A percentile compares a stretch with the other conserved stretches of the same genome.
Evolutionary conservation across 2,329 filamentous ascomycete species (phyloP).

Genomic region (Colletotrichum graminicola): DNA sequence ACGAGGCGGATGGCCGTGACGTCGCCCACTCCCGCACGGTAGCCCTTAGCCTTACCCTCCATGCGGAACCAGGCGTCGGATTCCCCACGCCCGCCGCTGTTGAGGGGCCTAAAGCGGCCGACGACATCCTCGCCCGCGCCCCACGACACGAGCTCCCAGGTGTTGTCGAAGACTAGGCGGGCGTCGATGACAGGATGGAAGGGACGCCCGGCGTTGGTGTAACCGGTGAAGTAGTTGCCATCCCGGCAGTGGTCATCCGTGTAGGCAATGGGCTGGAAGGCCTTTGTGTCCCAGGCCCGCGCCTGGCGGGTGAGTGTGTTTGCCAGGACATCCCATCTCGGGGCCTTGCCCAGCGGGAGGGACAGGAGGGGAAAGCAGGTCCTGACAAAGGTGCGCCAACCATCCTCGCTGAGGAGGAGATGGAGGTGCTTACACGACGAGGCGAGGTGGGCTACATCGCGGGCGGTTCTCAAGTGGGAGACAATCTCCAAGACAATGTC

Average conservation of each 20-base stretch:
- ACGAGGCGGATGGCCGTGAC: slow-evolving; percentile 62
- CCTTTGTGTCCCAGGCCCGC: slow-evolving; percentile 65
- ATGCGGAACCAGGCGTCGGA: slow-evolving; percentile 45
- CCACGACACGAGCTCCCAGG: slow-evolving; percentile 62
- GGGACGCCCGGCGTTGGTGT: slow-evolving; percentile 36
- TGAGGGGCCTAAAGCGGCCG: slow-evolving; percentile 53
- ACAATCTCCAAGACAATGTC: slow-evolving; percentile 65
- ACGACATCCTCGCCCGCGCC: slow-evolving; percentile 66
- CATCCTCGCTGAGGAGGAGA: slow-evolving; percentile 54
- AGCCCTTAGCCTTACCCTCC: slow-evolving; percentile 55
- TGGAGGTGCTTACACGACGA: slow-evolving; percentile 55
- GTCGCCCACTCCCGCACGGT: slow-evolving; percentile 61
- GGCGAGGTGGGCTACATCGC: slow-evolving; percentile 59
- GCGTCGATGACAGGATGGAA: slow-evolving; percentile 65
- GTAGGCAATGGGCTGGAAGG: slow-evolving; percentile 48
- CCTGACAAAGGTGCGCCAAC: slow-evolving; percentile 65
- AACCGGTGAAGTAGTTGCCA: slow-evolving; percentile 36
- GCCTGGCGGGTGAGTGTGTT: slow-evolving; percentile 63
- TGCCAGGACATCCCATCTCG: slow-evolving; percentile 56
- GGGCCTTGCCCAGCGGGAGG: slow-evolving; percentile 47
- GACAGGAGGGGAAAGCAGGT: slow-evolving; percentile 58
- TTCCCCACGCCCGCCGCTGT: slow-evolving; percentile 36
- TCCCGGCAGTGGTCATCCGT: slow-evolving; percentile 47
- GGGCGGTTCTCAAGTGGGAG: slow-evolving; percentile 61
- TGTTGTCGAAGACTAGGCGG: slow-evolving; percentile 50